Percentiles rank a stretch among this genome's conserved stretches.
Evolutionary conservation across 2,329 filamentous ascomycete species (phyloP).

Genomic region (Colletotrichum nymphaeae): DNA sequence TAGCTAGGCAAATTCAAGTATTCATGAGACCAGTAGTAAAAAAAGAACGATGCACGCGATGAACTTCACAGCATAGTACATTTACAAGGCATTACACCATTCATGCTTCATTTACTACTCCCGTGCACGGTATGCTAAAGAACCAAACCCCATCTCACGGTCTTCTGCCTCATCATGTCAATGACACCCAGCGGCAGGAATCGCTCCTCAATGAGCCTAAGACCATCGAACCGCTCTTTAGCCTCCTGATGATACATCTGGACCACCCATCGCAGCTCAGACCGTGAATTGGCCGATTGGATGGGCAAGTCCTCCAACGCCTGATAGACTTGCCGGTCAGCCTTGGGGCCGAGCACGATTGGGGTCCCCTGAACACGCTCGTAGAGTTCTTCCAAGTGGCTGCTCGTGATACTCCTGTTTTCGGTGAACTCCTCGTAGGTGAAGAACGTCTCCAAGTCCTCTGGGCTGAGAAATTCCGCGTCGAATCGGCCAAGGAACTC

Average conservation of each 20-base stretch:
- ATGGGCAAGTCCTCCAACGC: background rate
- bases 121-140: background rate
- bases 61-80: too few species aligned
- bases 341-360: background rate
- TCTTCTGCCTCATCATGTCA: slow-evolving; percentile 7
- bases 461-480: background rate
- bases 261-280: background rate
- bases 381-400: background rate
- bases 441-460: background rate
- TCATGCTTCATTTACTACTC: background rate
- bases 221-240: background rate
- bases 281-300: background rate
- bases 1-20: too few species aligned
- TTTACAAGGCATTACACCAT: too few species aligned
- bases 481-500: background rate
- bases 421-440: background rate
- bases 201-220: background rate
- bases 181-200: slow-evolving; percentile 17
- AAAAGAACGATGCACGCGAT: too few species aligned
- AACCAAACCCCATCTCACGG: slow-evolving; percentile 10
- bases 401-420: background rate
- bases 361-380: background rate
- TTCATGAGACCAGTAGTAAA: too few species aligned
- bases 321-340: background rate
- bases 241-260: slow-evolving; percentile 15